Percentiles rank a stretch among this genome's conserved stretches.
These are phyloP conservation scores for Leishmania mexicana DNA, from an alignment of 208 protist genomes.

Conservation along the genomic window DNA sequence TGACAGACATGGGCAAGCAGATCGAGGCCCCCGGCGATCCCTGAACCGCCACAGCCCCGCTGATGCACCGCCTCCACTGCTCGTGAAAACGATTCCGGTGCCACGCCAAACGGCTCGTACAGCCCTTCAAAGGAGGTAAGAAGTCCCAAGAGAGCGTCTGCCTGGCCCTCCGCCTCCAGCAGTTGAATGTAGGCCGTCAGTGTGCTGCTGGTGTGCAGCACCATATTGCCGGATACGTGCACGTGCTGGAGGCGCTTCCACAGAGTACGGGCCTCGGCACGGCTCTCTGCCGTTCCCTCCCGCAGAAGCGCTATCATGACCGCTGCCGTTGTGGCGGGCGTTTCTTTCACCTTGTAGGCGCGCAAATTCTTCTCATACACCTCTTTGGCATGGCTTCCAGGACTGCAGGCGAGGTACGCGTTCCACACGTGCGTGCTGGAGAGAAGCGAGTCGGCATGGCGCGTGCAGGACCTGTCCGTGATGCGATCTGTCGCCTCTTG, in stretches of 20 bases:
- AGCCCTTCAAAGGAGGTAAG: constrained; percentile 45
- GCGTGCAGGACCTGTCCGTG: constrained; percentile 51
- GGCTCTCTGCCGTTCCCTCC: constrained; percentile 9
- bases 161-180: constrained; percentile 26
- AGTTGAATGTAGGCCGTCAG: constrained; percentile 31
- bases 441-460: constrained; percentile 47
- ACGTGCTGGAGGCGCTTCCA: constrained; percentile 35
- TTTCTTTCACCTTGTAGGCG: constrained; percentile 59
- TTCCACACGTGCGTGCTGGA: constrained; percentile 65
- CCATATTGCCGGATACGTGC: constrained; percentile 10
- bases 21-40: not conserved
- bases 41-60: not conserved
- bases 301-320: constrained; percentile 61
- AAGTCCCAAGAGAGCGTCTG: constrained; percentile 20
- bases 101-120: constrained; percentile 47
- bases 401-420: constrained; percentile 59
- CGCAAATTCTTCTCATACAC: constrained; percentile 51
- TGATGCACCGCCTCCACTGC: not conserved
- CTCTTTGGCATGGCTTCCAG: constrained; percentile 51
- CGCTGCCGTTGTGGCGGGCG: constrained; percentile 47
- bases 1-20: constrained; percentile 7
- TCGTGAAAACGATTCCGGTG: constrained; percentile 27
- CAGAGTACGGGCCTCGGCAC: constrained; percentile 31
- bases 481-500: constrained; percentile 55
- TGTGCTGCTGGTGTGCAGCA: constrained; percentile 38